Base-by-base conservation (phyloP, 768 basidiomycete genomes). In the Leccinellum albellum region DNA sequence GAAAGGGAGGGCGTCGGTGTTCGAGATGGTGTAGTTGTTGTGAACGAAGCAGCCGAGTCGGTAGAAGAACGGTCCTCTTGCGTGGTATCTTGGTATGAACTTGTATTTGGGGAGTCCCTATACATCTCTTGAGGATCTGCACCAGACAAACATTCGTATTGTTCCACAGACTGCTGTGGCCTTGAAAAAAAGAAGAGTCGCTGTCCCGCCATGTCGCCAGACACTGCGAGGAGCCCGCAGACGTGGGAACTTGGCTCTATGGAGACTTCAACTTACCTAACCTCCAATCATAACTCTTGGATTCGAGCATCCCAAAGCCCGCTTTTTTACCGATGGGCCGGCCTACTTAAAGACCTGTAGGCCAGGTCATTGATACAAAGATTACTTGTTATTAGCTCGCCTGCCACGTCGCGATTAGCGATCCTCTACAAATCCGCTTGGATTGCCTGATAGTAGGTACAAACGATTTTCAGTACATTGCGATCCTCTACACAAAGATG, bases 1-100 rank as follows among this genome's bases (percentile, higher is more conserved):
- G 82, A 82, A 51, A 79, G 78, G 35, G 83, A 81, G 7, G 87
- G 88, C 0, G 88, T 88, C 14, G 77, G 64, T 13, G 82, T 75
- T 50, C 86, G 83, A 9, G 88, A 87, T n/a, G 80, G 81, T 14
- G 81, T 59, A n/a, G 87, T 83, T 1, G 85, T 80, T 14, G 77
- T 73, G 31, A 74, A 63, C 20, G 70, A 67, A 50, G 65, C 48
- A 28, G 64, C 50, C 55, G 70, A 65, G 40, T 67, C 66, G 54
- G 68, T 69, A 54, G 68, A 67, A 31, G 66, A 66, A 59, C 63
- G 60, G 29, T 53, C 51, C 6, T 15, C 50, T 52, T 50, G 65
- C 51, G 56, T 61, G 66, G 58, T 61, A 62, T 71, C 61, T 50
- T 50, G 70, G 64, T 70, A 70, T 66, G 63, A 52, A 49, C 47